Evolutionary conservation across 805 yeast species (phyloP).

Genomic region (Metschnikowia vanudenii): DNA sequence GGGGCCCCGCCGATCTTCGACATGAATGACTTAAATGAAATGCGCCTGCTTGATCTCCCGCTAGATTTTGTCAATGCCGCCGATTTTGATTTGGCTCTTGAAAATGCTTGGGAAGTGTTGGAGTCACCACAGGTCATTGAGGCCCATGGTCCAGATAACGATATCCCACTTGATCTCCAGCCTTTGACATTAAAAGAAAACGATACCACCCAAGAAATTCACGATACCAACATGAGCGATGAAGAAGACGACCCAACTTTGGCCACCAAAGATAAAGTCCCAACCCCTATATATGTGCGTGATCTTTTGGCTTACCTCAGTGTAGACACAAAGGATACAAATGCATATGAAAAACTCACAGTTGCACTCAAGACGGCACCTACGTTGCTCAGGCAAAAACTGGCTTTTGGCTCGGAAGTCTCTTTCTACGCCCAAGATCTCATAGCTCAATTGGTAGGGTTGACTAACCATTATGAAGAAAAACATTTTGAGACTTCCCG

Average conservation of each 20-base stretch:
- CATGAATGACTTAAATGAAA: conserved; percentile 19
- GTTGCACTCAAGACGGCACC: conserved; percentile 54
- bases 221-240: conserved; percentile 26
- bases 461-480: conserved; percentile 58
- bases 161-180: not conserved
- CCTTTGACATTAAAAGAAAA: not conserved
- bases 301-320: conserved; percentile 62
- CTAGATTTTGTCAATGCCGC: not conserved
- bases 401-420: conserved; percentile 58
- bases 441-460: conserved; percentile 47
- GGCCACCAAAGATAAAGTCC: conserved; percentile 32
- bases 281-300: conserved; percentile 65
- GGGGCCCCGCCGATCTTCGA: conserved; percentile 33
- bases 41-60: conserved; percentile 7
- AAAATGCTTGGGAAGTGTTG: conserved; percentile 24
- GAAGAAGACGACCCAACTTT: conserved; percentile 55
- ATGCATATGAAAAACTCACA: conserved; percentile 48
- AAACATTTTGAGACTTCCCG: conserved; percentile 61
- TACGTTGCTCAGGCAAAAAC: conserved; percentile 63
- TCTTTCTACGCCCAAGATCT: conserved; percentile 55
- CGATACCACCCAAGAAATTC: conserved; percentile 20
- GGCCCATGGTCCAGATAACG: conserved; percentile 10
- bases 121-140: conserved; percentile 15
- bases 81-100: conserved; percentile 5
- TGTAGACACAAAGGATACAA: conserved; percentile 43